A percentile compares a stretch with the other conserved stretches of the same genome.
phyloP scores from a whole-genome alignment of 1,284 basidiomycete species.

The Leccinum subfulvum region DNA sequence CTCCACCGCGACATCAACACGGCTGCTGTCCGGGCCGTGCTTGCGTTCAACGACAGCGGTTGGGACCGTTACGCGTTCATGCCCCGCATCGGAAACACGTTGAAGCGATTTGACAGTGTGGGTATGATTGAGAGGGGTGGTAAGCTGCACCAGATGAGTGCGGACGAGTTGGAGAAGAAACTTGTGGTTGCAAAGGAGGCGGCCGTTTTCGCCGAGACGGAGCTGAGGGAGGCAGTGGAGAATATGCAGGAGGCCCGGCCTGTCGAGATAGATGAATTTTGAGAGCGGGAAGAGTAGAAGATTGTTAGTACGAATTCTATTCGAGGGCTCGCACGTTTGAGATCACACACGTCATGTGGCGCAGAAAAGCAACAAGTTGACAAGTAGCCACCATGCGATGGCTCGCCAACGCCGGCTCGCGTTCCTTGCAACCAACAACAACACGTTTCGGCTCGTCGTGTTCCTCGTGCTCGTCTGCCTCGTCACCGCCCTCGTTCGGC shows the following conservation, averaged over 20 bases:
- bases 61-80: slow-evolving; percentile 70
- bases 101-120: slow-evolving; percentile 66
- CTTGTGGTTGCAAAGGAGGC: slow-evolving; percentile 66
- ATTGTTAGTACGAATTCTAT: background rate
- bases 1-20: slow-evolving; percentile 83
- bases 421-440: slow-evolving; percentile 11
- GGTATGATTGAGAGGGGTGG: slow-evolving; percentile 53
- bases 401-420: slow-evolving; percentile 14
- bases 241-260: slow-evolving; percentile 56
- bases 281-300: slow-evolving; percentile 11
- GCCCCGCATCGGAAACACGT: slow-evolving; percentile 62
- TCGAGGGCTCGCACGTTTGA: background rate
- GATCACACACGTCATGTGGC: background rate
- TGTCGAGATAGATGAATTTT: slow-evolving; percentile 38
- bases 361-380: background rate
- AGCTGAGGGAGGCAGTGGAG: slow-evolving; percentile 71
- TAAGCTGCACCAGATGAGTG: slow-evolving; percentile 52
- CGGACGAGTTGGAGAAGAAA: slow-evolving; percentile 72
- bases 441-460: slow-evolving; percentile 13
- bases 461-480: slow-evolving; percentile 26
- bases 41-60: slow-evolving; percentile 80
- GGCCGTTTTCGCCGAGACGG: slow-evolving; percentile 66
- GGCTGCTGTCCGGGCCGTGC: slow-evolving; percentile 76
- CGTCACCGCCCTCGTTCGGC: slow-evolving; percentile 14
- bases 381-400: slow-evolving; percentile 22